Evolutionary conservation across 2,329 filamentous ascomycete species (phyloP).

Genomic region (Aspergillus hiratsukae): DNA sequence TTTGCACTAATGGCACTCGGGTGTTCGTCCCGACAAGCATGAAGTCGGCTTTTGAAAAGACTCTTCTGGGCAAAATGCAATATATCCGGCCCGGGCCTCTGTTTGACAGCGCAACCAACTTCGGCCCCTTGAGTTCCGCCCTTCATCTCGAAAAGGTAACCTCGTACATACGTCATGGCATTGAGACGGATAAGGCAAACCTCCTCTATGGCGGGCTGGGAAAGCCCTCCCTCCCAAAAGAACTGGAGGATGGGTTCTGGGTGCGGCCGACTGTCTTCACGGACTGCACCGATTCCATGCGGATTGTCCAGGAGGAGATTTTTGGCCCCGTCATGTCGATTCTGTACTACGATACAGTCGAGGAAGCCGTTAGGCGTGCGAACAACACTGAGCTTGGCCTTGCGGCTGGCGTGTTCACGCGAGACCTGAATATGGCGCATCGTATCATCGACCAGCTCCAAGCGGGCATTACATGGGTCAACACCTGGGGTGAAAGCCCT

Average conservation of each 20-base stretch:
- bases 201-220: slow-evolving; percentile 67
- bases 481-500: slow-evolving; percentile 88
- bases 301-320: slow-evolving; percentile 75
- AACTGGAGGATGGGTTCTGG: slow-evolving; percentile 68
- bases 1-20: slow-evolving; percentile 87
- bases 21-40: slow-evolving; percentile 71
- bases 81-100: slow-evolving; percentile 68
- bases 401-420: slow-evolving; percentile 78
- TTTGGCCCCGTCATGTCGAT: slow-evolving; percentile 86
- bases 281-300: slow-evolving; percentile 78
- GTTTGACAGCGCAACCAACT: slow-evolving; percentile 69
- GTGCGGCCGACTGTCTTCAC: slow-evolving; percentile 80
- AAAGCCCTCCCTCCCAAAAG: slow-evolving; percentile 52
- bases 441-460: slow-evolving; percentile 65
- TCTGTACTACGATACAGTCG: slow-evolving; percentile 65
- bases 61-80: slow-evolving; percentile 64
- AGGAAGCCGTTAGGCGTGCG: slow-evolving; percentile 66
- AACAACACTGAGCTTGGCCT: slow-evolving; percentile 75
- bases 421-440: slow-evolving; percentile 69
- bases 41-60: slow-evolving; percentile 64
- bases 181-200: slow-evolving; percentile 66
- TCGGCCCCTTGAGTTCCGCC: slow-evolving; percentile 74
- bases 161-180: slow-evolving; percentile 71
- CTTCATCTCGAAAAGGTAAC: slow-evolving; percentile 72
- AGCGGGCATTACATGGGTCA: slow-evolving; percentile 87